Conservation (phyloP, 2,329 filamentous ascomycete species). For the Niveomyces coronatus region DNA sequence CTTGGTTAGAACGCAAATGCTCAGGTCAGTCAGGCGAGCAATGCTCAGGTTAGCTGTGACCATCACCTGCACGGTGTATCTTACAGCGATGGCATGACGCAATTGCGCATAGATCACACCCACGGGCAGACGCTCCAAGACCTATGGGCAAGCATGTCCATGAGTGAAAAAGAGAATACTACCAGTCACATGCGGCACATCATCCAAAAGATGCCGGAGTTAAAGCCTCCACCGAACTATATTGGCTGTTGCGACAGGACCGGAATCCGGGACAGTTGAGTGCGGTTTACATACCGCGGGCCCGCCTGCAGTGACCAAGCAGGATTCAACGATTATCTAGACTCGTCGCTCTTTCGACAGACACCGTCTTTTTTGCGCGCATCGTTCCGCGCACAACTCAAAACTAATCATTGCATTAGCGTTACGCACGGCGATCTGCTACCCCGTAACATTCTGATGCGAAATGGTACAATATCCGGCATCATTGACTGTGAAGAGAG, state of each 20-base stretch:
- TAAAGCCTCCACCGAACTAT: constrained; percentile 13
- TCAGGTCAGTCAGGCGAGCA: no score
- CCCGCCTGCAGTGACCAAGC: constrained; percentile 15
- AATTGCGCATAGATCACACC: constrained; percentile 18
- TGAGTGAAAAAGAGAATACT: constrained; percentile 14
- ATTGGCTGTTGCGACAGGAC: constrained; percentile 19
- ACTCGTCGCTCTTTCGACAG: constrained; percentile 10
- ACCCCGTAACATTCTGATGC: constrained; percentile 32
- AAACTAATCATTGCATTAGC: constrained; percentile 22
- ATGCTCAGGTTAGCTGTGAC: no score
- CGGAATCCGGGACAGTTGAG: constrained; percentile 18
- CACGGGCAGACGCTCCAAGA: constrained; percentile 17
- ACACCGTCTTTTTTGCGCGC: constrained; percentile 14
- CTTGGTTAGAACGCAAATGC: no score
- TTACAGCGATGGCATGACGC: constrained; percentile 1
- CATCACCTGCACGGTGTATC: constrained; percentile 13
- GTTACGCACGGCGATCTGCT: constrained; percentile 43
- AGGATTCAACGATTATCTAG: constrained; percentile 18
- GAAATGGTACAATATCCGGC: constrained; percentile 26
- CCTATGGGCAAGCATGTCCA: constrained; percentile 16
- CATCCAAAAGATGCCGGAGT: constrained; percentile 16
- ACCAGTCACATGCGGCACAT: constrained; percentile 18
- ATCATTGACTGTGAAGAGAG: constrained; percentile 36
- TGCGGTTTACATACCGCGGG: constrained; percentile 14
- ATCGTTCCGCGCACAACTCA: constrained; percentile 16